A percentile compares a stretch with the other conserved stretches of the same genome.
Conservation (phyloP, 139 green algal genomes). For the Yamagishiella unicocca region DNA sequence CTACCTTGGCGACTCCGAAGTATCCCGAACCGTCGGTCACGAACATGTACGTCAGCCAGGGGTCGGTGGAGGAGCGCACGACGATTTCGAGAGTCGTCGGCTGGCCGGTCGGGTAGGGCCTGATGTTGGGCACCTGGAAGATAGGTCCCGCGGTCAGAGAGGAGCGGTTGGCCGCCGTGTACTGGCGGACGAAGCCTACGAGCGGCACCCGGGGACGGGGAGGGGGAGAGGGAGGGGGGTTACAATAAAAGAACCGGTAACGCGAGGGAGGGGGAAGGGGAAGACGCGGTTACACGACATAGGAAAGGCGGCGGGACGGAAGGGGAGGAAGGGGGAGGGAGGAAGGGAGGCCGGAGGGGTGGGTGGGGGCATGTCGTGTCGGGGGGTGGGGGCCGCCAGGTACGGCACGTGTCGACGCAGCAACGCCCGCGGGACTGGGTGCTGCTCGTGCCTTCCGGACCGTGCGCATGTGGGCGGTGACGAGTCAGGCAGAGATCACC, state of each 20-base stretch:
- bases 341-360: no score
- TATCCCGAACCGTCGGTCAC: slow-evolving; percentile 1
- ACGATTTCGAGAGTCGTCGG: background rate
- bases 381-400: no score
- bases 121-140: slow-evolving; percentile 24
- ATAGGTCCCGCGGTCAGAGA: background rate
- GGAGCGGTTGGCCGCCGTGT: background rate
- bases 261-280: background rate
- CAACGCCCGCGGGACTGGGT: no score
- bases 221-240: background rate
- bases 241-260: no score
- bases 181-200: slow-evolving; percentile 7
- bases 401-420: no score
- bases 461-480: no score
- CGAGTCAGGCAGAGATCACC: no score
- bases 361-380: no score
- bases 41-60: slow-evolving; percentile 29
- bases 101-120: background rate
- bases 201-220: background rate
- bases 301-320: no score
- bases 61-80: slow-evolving; percentile 27
- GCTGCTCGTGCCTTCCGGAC: no score
- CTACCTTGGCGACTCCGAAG: slow-evolving; percentile 22
- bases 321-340: no score
- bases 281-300: no score